Percentiles rank a stretch among this genome's conserved stretches.
These are phyloP conservation scores for Boletus edulis DNA, from an alignment of 768 basidiomycete genomes.

Conservation along the genomic window DNA sequence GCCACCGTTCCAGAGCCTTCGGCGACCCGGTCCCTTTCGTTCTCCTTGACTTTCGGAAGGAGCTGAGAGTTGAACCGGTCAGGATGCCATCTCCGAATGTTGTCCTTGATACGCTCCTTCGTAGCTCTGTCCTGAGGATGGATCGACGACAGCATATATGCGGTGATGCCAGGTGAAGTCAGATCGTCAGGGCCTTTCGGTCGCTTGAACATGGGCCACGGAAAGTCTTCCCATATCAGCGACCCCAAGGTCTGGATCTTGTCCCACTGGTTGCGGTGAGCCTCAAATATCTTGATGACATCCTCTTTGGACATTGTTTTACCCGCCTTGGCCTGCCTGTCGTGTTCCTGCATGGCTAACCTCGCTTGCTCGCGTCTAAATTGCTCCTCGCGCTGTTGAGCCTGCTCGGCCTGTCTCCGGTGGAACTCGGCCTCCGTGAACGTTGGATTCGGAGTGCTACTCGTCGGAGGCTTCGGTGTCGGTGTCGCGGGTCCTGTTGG, in stretches of 20 bases:
- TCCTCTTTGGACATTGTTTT: constrained; percentile 57
- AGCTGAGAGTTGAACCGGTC: constrained; percentile 76
- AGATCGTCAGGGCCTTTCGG: constrained; percentile 61
- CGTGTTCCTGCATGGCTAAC: constrained; percentile 49
- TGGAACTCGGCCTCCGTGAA: constrained; percentile 54
- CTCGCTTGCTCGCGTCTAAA: constrained; percentile 69
- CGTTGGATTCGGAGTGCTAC: constrained; percentile 19
- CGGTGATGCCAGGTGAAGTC: constrained; percentile 50
- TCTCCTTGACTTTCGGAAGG: constrained; percentile 59
- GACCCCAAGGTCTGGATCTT: constrained; percentile 38
- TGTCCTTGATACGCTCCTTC: constrained; percentile 76
- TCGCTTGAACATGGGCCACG: constrained; percentile 68
- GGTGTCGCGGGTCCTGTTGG: constrained; percentile 23
- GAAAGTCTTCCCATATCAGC: constrained; percentile 65
- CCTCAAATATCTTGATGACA: constrained; percentile 51
- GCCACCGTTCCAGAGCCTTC: constrained; percentile 73
- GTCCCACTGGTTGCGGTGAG: constrained; percentile 63
- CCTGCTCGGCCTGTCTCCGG: constrained; percentile 61
- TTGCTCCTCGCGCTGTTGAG: constrained; percentile 62
- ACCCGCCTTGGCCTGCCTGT: constrained; percentile 40
- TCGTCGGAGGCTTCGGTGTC: constrained; percentile 17
- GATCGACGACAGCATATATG: constrained; percentile 59
- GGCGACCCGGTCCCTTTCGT: constrained; percentile 64
- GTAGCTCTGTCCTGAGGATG: constrained; percentile 50
- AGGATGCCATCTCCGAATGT: constrained; percentile 76